Evolutionary conservation across 2,329 filamentous ascomycete species (phyloP), one percentile per base, ranked within the genome.

Genomic region (Phaeosphaeria sp.): DNA sequence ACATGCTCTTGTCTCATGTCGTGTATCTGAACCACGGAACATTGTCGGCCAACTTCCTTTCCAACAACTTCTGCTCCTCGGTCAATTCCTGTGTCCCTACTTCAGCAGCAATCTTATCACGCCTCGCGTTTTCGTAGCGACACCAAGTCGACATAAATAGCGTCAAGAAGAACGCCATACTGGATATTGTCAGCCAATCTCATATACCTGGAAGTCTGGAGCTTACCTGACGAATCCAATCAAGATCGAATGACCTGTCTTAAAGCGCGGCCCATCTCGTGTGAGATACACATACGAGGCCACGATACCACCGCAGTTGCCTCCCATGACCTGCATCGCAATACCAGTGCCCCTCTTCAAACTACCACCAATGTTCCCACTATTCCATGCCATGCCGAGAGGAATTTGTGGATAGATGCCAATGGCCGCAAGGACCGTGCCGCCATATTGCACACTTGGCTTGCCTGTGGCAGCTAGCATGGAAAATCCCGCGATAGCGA

Each of bases 291-390:
- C 77, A 60, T 82, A 84, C 4, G 79, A 77, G 1, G 83, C 78
- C 50, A 86, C 83, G n/a, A 97, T 86, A 27, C 93, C 93, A 71
- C 95, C 95, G 49, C 97, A 82, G 22, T 80, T 79, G 4, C 81
- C 82, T 20, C 82, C 80, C 57, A 82, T 83, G 40, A 84, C 80
- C 61, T 85, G 83, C 80, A 86, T 84, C 27, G 83, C 83, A 51
- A 86, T 85, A 17, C 84, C 83, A 9, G 84, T 83, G 44, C 80
- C 82, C 52, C 84, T 78, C 78, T 86, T 86, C 56, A 83, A 73
- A 36, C 81, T 82, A 5, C 83, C 84, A 2, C 82, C 83, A 49
- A 87, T 84, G 64, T 87, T 87, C 64, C 83, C 83, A 30, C 82
- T 82, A 65, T 86, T 86, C 85, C 84, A 87, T 25, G 84, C 83